Conservation (phyloP, 2,329 filamentous ascomycete species). For the Madurella mycetomatis region DNA sequence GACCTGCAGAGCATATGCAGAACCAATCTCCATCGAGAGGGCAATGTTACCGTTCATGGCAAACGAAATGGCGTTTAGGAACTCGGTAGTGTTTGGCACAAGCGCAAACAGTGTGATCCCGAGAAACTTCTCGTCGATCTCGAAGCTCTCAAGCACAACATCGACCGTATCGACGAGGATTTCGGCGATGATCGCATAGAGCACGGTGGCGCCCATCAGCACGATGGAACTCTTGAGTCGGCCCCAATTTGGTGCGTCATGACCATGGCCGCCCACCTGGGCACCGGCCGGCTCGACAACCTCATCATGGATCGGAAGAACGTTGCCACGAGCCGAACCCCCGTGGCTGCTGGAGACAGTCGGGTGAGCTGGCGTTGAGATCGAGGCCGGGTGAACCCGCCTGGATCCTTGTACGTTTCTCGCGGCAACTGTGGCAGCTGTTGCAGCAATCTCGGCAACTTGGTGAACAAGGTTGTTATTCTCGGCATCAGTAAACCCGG, state of each 20-base stretch:
- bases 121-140: constrained; percentile 95
- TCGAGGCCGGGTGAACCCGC: constrained; percentile 13
- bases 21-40: constrained; percentile 97
- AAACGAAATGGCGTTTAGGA: constrained; percentile 97
- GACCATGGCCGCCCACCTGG: constrained; percentile 56
- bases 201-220: constrained; percentile 77
- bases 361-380: constrained; percentile 18
- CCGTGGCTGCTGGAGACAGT: constrained; percentile 25
- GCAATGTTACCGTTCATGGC: constrained; percentile 99
- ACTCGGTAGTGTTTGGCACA: constrained; percentile 97
- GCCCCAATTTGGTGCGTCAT: constrained; percentile 99
- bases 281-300: constrained; percentile 34
- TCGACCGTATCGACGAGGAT: constrained; percentile 97
- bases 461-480: constrained; percentile 78
- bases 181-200: constrained; percentile 96
- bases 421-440: constrained; percentile 81
- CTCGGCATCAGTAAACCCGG: constrained; percentile 75
- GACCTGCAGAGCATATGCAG: constrained; percentile 92
- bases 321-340: constrained; percentile 34
- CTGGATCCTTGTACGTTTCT: constrained; percentile 54
- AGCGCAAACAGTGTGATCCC: constrained; percentile 95
- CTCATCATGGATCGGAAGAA: constrained; percentile 45
- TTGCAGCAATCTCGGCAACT: constrained; percentile 90
- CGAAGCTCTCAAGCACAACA: constrained; percentile 83
- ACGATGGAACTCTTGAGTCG: constrained; percentile 86